These are phyloP conservation scores for Hericium erinaceus DNA, from an alignment of 768 basidiomycete genomes.

Conservation along the genomic window DNA sequence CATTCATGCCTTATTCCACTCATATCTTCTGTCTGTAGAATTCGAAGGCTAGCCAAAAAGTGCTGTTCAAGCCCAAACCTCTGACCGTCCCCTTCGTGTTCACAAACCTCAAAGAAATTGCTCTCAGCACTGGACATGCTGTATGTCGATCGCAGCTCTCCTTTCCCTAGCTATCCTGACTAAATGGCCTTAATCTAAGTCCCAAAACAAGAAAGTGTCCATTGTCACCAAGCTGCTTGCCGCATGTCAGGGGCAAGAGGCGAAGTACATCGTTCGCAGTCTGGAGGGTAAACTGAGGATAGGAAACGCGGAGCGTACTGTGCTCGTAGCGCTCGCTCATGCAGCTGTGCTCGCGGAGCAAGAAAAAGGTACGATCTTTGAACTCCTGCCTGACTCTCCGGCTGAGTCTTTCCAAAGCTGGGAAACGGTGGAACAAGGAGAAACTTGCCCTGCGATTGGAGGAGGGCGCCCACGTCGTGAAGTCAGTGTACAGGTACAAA, in stretches of 20 bases:
- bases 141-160: slow-evolving; percentile 31
- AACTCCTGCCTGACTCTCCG: not conserved
- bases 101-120: slow-evolving; percentile 84
- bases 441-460: slow-evolving; percentile 66
- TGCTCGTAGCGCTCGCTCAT: slow-evolving; percentile 91
- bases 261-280: slow-evolving; percentile 93
- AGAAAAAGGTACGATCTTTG: slow-evolving; percentile 37
- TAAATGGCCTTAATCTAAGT: slow-evolving; percentile 35
- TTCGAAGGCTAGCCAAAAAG: slow-evolving; percentile 89
- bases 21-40: slow-evolving; percentile 38
- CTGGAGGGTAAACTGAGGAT: slow-evolving; percentile 96
- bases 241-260: slow-evolving; percentile 84
- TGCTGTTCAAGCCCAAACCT: slow-evolving; percentile 88
- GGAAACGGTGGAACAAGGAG: slow-evolving; percentile 68
- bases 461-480: slow-evolving; percentile 67
- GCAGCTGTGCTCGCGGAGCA: slow-evolving; percentile 79
- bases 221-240: slow-evolving; percentile 93
- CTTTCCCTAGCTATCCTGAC: slow-evolving; percentile 2
- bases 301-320: slow-evolving; percentile 91
- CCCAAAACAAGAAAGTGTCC: slow-evolving; percentile 90
- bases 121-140: slow-evolving; percentile 72
- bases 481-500: slow-evolving; percentile 83
- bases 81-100: slow-evolving; percentile 87
- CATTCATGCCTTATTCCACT: not conserved
- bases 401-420: slow-evolving; percentile 30